phyloP scores from a whole-genome alignment of 2,329 filamentous ascomycete genomes.

The Lachnellula suecica region DNA sequence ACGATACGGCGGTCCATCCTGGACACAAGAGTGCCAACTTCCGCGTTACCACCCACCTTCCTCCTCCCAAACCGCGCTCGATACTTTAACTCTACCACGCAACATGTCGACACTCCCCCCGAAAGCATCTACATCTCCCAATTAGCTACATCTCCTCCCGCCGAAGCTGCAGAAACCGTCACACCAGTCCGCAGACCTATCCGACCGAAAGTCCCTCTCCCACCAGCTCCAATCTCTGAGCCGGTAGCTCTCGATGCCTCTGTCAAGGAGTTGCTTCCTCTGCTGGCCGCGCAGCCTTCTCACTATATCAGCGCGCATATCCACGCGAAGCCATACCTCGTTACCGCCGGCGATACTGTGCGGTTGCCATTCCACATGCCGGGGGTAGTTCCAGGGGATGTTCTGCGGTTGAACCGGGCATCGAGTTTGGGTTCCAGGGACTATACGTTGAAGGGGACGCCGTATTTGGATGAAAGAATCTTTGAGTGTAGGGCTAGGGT shows the following conservation, averaged over 20 bases:
- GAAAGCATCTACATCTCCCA: constrained; percentile 19
- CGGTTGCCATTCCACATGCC: constrained; percentile 80
- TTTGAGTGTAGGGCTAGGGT: constrained; percentile 87
- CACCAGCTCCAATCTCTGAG: constrained; percentile 22
- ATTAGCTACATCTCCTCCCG: constrained; percentile 10
- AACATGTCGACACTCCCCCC: constrained; percentile 43
- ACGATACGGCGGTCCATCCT: constrained; percentile 62
- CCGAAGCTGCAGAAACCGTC: constrained; percentile 3
- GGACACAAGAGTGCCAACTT: constrained; percentile 50
- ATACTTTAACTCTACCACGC: constrained; percentile 50
- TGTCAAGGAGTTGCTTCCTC: constrained; percentile 63
- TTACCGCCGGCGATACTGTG: constrained; percentile 72
- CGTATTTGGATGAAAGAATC: constrained; percentile 80
- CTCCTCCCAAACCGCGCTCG: constrained; percentile 44
- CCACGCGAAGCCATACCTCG: constrained; percentile 76
- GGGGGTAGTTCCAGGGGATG: constrained; percentile 74
- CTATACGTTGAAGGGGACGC: constrained; percentile 79
- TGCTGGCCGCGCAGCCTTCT: constrained; percentile 68
- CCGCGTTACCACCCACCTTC: constrained; percentile 47
- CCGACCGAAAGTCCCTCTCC: constrained; percentile 23
- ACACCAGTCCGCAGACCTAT: neutral
- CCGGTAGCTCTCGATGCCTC: constrained; percentile 48
- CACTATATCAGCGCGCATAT: constrained; percentile 82
- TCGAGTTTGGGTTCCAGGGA: constrained; percentile 81
- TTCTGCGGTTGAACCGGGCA: constrained; percentile 85